Base-by-base conservation (phyloP, 139 green algal species). In the Micromonas pusilla region DNA sequence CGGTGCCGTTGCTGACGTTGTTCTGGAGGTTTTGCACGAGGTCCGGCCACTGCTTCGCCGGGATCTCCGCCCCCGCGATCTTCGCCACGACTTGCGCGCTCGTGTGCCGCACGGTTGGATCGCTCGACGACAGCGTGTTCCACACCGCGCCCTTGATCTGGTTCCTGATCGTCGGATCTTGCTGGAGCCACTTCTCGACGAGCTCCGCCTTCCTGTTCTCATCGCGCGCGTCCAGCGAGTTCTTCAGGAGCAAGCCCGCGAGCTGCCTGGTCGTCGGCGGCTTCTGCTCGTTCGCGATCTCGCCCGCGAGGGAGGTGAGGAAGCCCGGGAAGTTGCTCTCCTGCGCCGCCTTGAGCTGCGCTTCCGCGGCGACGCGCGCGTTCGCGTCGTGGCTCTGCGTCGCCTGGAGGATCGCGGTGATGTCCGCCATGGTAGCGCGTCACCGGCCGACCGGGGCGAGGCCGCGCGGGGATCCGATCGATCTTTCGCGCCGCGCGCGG, bases 241-340 rank as follows among this genome's bases (percentile, higher is more conserved):
- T 99, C 79, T 99, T 99, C 0, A 99, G 85, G n/a, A 97, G 83
- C 2, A 99, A 73, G 4, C 92, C 94, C 23, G 95, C 95, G 16
- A 97, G 86, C 32, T 89, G 86, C 45, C 95, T 79, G 0, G 85
- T 79, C 34, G 94, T 88, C 5, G 83, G 73, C 0, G 90, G 87
- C 66, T 96, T 95, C 21, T 79, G 52, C 16, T 87, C 78, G 38
- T 90, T 93, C 6, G 86, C 85, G 21, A 99, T 77, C 83, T 98
- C 92, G 0, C 83, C 76, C 5, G 89, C 82, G 2, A 98, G 74
- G 37, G 82, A 87, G 0, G 88, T 70, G 3, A 98, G 68, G 78
- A 92, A 97, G 23, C 68, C 66, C 0, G 87, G 78, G 76, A 90
- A 93, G 72, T 96, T 89, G 2, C 82, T 70, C 38, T 95, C 84